A percentile compares a stretch with the other conserved stretches of the same genome.
These are phyloP conservation scores for Smittium culicis DNA, from an alignment of 371 early-diverging fungal species.

Conservation along the genomic window DNA sequence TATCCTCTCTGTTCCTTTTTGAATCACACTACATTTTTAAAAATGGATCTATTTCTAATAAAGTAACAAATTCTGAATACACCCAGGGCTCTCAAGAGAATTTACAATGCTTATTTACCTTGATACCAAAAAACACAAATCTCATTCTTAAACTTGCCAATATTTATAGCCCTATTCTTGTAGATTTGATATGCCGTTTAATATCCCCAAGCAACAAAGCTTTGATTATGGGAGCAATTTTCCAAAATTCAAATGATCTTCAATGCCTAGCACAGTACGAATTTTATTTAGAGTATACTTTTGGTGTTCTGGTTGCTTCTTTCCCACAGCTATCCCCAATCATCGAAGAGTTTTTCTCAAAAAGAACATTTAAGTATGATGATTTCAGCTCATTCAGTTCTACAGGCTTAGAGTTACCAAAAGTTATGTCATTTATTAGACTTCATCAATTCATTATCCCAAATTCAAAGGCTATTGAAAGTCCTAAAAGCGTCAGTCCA, in stretches of 20 bases:
- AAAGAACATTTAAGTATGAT: too few species aligned
- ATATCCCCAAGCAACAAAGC: constrained; percentile 36
- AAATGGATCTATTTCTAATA: not conserved
- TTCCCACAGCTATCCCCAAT: constrained; percentile 56
- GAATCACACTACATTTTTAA: constrained; percentile 13
- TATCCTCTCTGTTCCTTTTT: constrained; percentile 21
- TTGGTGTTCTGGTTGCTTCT: constrained; percentile 47
- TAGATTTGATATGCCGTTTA: constrained; percentile 73
- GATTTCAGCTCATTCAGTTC: not conserved
- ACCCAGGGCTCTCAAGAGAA: not conserved
- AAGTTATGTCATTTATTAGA: not conserved
- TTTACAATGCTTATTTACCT: not conserved
- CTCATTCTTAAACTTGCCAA: constrained; percentile 33
- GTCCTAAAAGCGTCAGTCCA: not conserved
- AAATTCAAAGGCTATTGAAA: not conserved
- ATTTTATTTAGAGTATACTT: constrained; percentile 34
- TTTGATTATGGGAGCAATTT: constrained; percentile 15
- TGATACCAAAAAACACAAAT: constrained; percentile 17
- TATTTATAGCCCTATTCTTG: constrained; percentile 56
- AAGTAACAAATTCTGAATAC: not conserved
- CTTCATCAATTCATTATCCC: not conserved
- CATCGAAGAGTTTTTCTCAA: constrained; percentile 1
- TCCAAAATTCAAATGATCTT: not conserved
- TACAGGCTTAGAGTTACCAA: not conserved
- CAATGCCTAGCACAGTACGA: not conserved